Percentiles rank a stretch among this genome's conserved stretches.
Evolutionary conservation across 176 grass and related monocot genomes (phyloP).

Genomic region (Themeda triandra): DNA sequence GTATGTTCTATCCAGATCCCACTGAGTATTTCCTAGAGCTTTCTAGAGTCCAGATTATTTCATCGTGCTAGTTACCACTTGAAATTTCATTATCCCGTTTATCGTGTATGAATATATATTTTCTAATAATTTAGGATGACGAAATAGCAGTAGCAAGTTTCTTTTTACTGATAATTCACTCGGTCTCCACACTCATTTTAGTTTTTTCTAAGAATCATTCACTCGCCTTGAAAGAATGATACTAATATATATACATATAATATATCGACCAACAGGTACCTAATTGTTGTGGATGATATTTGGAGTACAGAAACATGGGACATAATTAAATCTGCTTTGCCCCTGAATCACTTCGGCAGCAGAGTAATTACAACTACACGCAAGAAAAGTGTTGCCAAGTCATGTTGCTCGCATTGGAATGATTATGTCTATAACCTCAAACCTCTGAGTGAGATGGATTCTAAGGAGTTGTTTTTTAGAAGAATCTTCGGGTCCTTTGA

Average conservation of each 20-base stretch:
- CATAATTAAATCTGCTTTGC: not conserved
- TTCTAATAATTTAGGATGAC: too few relatives aligned
- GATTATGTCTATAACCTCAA: not conserved
- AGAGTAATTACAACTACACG: not conserved
- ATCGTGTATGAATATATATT: too few relatives aligned
- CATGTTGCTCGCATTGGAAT: not conserved
- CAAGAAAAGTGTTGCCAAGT: not conserved
- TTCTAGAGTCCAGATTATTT: too few relatives aligned
- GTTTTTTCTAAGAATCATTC: too few relatives aligned
- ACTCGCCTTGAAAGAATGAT: too few relatives aligned
- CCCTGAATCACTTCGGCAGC: not conserved
- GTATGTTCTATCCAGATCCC: too few relatives aligned
- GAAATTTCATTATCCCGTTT: too few relatives aligned
- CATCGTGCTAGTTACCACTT: too few relatives aligned
- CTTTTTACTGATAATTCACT: too few relatives aligned
- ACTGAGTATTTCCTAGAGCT: too few relatives aligned
- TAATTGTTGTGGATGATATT: not conserved
- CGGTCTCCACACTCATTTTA: too few relatives aligned
- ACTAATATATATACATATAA: not conserved
- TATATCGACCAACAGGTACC: not conserved
- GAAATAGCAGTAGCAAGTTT: not conserved
- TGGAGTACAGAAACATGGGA: not conserved
- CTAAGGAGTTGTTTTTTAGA: not conserved
- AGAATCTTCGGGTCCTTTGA: not conserved
- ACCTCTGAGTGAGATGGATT: not conserved